Evolutionary conservation across 345 rosid species (phyloP), one percentile per base, ranked within the genome.

Genomic region (Erodium maritimum): DNA sequence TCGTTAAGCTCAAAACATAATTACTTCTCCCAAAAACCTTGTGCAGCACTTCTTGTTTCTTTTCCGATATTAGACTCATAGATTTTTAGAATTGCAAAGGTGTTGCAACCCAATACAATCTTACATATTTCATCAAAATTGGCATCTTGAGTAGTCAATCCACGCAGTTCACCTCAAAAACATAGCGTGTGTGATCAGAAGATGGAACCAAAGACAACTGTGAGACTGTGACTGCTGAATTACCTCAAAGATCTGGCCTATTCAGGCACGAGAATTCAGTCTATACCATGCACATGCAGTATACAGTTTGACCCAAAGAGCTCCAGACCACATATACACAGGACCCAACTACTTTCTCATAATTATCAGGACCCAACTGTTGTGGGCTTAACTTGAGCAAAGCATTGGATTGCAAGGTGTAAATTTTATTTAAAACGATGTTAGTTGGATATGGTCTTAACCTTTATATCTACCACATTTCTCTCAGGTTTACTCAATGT

Each of bases 331-430:
- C 86, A 64, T 93, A 89, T 24, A 91, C 96, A 80, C 99, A 89
- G 81, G 89, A 93, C 2, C 88, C 94, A 61, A 93, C 88, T 50
- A 85, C 83, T 71, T 89, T 93, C 78, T 87, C 89, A 55, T 90
- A 76, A 42, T 89, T 89, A 69, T 89, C 99, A 45, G 95, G 94
- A 65, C 79, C 87, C 95, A 74, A 71, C 86, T 93, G 46, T 82
- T 80, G 76, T 89, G 99, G 69, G 96, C 89, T 75, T 93, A 95
- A 77, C 95, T 80, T 7, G 97, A 89, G 75, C 83, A 89, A 22
- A 93, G 88, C 97, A 93, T 89, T 1, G 97, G 94, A 67, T 63
- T 82, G 72, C 96, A 93, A 48, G 97, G 96, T 69, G 86, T 70
- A 45, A 91, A 94, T 74, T 93, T 96, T 0, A 95, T n/a, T n/a